Evolutionary conservation across 768 basidiomycete genomes (phyloP), one percentile per base, ranked within the genome.

Genomic region (Rhodotorula diobovata): DNA sequence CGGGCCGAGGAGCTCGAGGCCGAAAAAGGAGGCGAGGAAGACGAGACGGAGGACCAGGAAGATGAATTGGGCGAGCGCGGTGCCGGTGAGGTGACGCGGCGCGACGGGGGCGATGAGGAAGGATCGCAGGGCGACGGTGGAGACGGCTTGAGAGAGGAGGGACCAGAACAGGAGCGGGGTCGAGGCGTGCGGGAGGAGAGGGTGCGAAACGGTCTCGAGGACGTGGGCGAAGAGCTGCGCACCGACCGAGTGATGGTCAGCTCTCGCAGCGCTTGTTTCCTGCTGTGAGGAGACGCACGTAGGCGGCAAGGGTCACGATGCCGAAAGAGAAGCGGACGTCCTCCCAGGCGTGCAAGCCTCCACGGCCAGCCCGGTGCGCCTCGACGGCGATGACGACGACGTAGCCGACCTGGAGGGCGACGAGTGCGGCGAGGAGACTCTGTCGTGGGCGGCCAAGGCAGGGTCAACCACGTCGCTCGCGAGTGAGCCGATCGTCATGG

Each of bases 151-250:
- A 75, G 91, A 90, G 16, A 84, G 61, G 0, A 91, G 90, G 89
- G 90, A 95, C 80, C 91, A 94, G 59, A 94, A 79, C 18, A 96
- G 85, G 48, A 93, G 80, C 21, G 87, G 78, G 2, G 89, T 83
- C 23, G 77, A 77, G 18, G 77, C 72, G 56, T 72, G 71, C 0
- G 68, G 62, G 25, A 70, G 61, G 59, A 72, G 48, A 8, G 71
- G 68, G 68, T 75, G 74, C 18, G 74, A 75, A 3, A 63, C 71
- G 28, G 65, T 60, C 30, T 65, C 62, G 50, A 75, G 65, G 46
- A 51, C 32, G 34, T 72, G 63, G 12, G 74, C 71, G n/a, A 72
- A 67, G 25, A 72, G 8, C 71, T 75, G 60, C 34, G 48, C 37
- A 43, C n/a, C 6, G 37, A 25, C 14, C 28, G 4, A 8, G 23